Conservation (phyloP, 805 yeast species). For the Suhomyces kilbournensis region DNA sequence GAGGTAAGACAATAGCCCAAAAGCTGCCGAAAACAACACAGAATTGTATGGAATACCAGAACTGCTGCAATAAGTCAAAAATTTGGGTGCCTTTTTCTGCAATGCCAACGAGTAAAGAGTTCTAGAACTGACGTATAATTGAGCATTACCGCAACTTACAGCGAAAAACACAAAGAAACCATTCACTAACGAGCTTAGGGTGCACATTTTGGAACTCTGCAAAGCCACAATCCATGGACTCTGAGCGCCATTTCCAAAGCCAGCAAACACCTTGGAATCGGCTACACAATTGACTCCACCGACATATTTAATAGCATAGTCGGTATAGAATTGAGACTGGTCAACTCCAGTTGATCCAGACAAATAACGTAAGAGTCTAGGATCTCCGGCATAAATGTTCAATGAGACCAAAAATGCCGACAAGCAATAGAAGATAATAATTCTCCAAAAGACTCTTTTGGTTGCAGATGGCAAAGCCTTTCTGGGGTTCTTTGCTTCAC, state of each 20-base stretch:
- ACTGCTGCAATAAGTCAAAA: conserved; percentile 57
- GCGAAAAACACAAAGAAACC: conserved; percentile 47
- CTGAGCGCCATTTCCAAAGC: conserved; percentile 39
- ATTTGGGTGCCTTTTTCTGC: conserved; percentile 58
- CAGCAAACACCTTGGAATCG: conserved; percentile 25
- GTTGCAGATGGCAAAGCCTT: conserved; percentile 76
- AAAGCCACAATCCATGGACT: conserved; percentile 47
- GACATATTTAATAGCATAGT: conserved; percentile 29
- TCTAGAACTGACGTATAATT: conserved; percentile 42
- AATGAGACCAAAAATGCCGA: conserved; percentile 68
- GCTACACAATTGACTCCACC: conserved; percentile 36
- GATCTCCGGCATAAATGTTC: conserved; percentile 76
- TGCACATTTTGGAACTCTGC: conserved; percentile 37
- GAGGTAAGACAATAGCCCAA: conserved; percentile 60
- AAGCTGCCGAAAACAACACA: conserved; percentile 58
- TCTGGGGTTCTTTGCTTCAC: conserved; percentile 82
- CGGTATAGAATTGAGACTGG: conserved; percentile 16
- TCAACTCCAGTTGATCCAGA: conserved; percentile 32
- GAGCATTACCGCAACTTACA: conserved; percentile 45
- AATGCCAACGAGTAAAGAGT: conserved; percentile 41
- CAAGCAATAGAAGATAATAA: conserved; percentile 60
- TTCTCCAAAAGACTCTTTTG: conserved; percentile 68
- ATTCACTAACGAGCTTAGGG: conserved; percentile 37
- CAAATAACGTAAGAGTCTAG: conserved; percentile 59
- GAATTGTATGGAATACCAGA: conserved; percentile 73